Conservation (phyloP, 495 filamentous ascomycete genomes). For the Aspergillus conjunctus region DNA sequence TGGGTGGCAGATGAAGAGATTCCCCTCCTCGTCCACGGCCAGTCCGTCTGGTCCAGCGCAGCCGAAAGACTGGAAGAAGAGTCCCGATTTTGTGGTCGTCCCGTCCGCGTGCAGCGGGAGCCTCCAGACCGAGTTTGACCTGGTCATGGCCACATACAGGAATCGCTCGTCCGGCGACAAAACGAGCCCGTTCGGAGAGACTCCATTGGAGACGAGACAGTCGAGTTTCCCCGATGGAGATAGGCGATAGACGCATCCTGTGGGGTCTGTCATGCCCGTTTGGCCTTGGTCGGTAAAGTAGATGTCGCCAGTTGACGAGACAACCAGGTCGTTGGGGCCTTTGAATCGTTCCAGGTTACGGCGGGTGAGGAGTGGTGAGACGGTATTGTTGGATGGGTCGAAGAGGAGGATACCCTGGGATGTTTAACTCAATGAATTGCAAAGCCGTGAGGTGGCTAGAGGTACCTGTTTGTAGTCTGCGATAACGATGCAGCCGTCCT, state of each 20-base stretch:
- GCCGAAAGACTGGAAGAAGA: slow-evolving; percentile 35
- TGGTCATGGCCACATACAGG: slow-evolving; percentile 36
- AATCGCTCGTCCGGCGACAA: slow-evolving; percentile 30
- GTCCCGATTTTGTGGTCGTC: slow-evolving; percentile 28
- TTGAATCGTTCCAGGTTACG: slow-evolving; percentile 37
- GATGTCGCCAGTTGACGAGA: slow-evolving; percentile 27
- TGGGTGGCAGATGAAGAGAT: slow-evolving; percentile 32
- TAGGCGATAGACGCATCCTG: slow-evolving; percentile 32
- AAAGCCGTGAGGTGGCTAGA: background rate
- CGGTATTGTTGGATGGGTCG: slow-evolving; percentile 14
- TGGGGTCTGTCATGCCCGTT: slow-evolving; percentile 36
- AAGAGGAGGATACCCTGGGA: slow-evolving; percentile 28
- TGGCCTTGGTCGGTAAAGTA: slow-evolving; percentile 40
- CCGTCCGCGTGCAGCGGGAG: slow-evolving; percentile 33
- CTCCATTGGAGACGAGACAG: slow-evolving; percentile 29
- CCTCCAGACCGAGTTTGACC: slow-evolving; percentile 32
- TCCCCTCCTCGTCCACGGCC: slow-evolving; percentile 31
- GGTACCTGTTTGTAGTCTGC: slow-evolving; percentile 36
- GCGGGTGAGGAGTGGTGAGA: slow-evolving; percentile 22
- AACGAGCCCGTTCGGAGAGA: slow-evolving; percentile 33
- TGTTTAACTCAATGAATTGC: background rate
- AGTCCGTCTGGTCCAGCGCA: slow-evolving; percentile 32
- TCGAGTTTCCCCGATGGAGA: slow-evolving; percentile 26
- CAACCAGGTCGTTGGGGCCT: slow-evolving; percentile 34
- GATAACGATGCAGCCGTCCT: slow-evolving; percentile 28